phyloP scores from a whole-genome alignment of 2,329 filamentous ascomycete genomes.

The Pseudogymnoascus verrucosus region DNA sequence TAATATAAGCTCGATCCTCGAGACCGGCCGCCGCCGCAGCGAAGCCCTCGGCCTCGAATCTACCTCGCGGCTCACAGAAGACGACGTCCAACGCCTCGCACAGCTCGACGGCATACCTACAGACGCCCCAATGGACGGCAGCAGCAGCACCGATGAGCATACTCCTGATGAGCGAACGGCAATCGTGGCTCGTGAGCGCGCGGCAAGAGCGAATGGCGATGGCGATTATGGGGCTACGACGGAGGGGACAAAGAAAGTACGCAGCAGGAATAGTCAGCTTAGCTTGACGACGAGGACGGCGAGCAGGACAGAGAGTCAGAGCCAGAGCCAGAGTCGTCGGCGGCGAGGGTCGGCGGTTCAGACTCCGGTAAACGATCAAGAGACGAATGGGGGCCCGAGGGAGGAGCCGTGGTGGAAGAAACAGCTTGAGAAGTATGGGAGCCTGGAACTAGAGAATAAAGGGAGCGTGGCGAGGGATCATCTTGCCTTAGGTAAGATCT shows the following conservation, averaged over 20 bases:
- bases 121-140: not conserved
- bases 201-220: not conserved
- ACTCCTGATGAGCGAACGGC: slow-evolving; percentile 25
- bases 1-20: not conserved
- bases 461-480: slow-evolving; percentile 78
- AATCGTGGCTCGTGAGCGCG: slow-evolving; percentile 24
- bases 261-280: not conserved
- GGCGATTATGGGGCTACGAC: not conserved
- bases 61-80: not conserved
- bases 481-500: slow-evolving; percentile 59
- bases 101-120: not conserved
- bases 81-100: not conserved
- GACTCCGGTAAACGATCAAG: not conserved
- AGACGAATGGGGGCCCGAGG: slow-evolving; percentile 13
- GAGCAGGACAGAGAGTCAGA: not conserved
- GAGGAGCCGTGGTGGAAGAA: slow-evolving; percentile 44
- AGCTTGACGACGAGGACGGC: not conserved
- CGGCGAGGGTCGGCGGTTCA: not conserved
- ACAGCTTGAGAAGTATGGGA: slow-evolving; percentile 38
- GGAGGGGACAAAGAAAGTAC: not conserved
- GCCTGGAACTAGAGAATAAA: slow-evolving; percentile 74
- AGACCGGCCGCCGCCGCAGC: slow-evolving; percentile 5
- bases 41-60: not conserved
- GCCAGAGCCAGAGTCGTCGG: not conserved
- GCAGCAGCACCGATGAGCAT: not conserved